Evolutionary conservation across 2,329 filamentous ascomycete species (phyloP).

Genomic region (Trichoderma asperellum): DNA sequence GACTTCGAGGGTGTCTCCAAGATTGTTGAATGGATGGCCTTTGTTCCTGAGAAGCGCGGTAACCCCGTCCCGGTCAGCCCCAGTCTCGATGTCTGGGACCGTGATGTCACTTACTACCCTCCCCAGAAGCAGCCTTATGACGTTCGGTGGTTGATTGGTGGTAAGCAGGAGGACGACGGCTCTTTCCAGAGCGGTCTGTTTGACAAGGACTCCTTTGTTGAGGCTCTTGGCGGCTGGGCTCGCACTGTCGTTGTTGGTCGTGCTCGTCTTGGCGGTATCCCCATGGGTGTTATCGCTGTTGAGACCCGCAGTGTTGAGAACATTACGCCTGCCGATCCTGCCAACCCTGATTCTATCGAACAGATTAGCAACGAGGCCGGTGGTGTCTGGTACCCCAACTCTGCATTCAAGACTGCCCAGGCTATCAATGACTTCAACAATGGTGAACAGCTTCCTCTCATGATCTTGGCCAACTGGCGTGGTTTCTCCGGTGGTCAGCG

Average conservation of each 20-base stretch:
- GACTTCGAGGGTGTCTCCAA: slow-evolving; percentile 98
- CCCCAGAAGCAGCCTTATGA: slow-evolving; percentile 86
- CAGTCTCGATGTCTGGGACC: slow-evolving; percentile 85
- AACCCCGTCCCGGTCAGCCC: slow-evolving; percentile 91
- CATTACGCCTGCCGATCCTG: slow-evolving; percentile 91
- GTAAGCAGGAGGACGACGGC: slow-evolving; percentile 74
- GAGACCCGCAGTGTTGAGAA: slow-evolving; percentile 97
- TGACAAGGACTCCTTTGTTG: slow-evolving; percentile 94
- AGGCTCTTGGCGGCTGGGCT: slow-evolving; percentile 95
- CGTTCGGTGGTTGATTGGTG: slow-evolving; percentile 89
- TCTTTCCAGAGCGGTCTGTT: slow-evolving; percentile 87
- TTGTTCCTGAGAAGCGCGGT: slow-evolving; percentile 93
- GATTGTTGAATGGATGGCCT: slow-evolving; percentile 98
- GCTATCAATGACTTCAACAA: slow-evolving; percentile 99
- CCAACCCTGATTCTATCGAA: slow-evolving; percentile 98
- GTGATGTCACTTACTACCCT: slow-evolving; percentile 83
- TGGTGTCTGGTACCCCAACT: slow-evolving; percentile 99
- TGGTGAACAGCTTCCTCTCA: slow-evolving; percentile 94
- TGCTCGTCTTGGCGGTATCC: slow-evolving; percentile 94
- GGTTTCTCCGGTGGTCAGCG: slow-evolving; percentile 99
- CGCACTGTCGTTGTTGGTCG: slow-evolving; percentile 95
- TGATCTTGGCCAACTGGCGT: slow-evolving; percentile 99
- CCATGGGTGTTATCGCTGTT: slow-evolving; percentile 96
- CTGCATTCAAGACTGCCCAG: slow-evolving; percentile 98
- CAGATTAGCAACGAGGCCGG: slow-evolving; percentile 93